Evolutionary conservation across 345 rosid species (phyloP).

Genomic region (Aurinia saxatilis): DNA sequence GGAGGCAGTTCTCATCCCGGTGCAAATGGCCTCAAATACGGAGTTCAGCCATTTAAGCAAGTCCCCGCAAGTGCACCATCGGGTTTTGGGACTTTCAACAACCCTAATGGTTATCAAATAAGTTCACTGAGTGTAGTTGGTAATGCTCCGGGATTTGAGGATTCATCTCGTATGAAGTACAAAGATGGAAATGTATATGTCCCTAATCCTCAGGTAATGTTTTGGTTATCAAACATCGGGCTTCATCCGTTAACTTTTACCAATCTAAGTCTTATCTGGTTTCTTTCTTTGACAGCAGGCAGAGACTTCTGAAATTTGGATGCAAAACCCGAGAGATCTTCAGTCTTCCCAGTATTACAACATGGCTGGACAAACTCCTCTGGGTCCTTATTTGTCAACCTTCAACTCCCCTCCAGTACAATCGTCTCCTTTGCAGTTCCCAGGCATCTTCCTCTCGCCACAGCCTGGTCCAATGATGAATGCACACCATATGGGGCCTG

Average conservation of each 20-base stretch:
- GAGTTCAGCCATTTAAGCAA: constrained; percentile 79
- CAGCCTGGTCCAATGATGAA: constrained; percentile 60
- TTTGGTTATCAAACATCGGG: not conserved
- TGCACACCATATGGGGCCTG: constrained; percentile 69
- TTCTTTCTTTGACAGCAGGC: constrained; percentile 35
- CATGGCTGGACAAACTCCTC: constrained; percentile 72
- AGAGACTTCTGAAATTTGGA: constrained; percentile 83
- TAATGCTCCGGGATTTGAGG: constrained; percentile 67
- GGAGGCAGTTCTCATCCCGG: constrained; percentile 71
- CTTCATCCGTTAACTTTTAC: not conserved
- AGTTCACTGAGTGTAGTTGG: constrained; percentile 66
- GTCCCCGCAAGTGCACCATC: constrained; percentile 53
- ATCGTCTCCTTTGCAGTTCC: constrained; percentile 86
- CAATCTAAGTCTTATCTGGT: constrained; percentile 36
- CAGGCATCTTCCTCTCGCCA: constrained; percentile 62
- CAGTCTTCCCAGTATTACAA: constrained; percentile 67
- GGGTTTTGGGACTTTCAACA: constrained; percentile 14
- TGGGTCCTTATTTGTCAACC: constrained; percentile 60
- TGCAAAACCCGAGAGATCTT: constrained; percentile 71
- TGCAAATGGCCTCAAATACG: constrained; percentile 75
- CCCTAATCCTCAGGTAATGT: constrained; percentile 73
- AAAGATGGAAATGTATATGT: constrained; percentile 46
- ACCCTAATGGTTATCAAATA: constrained; percentile 46
- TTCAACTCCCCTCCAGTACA: constrained; percentile 68
- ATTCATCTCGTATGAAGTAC: constrained; percentile 75